Base-by-base conservation (phyloP, 1,284 basidiomycete species). In the Amylostereum chailletii region DNA sequence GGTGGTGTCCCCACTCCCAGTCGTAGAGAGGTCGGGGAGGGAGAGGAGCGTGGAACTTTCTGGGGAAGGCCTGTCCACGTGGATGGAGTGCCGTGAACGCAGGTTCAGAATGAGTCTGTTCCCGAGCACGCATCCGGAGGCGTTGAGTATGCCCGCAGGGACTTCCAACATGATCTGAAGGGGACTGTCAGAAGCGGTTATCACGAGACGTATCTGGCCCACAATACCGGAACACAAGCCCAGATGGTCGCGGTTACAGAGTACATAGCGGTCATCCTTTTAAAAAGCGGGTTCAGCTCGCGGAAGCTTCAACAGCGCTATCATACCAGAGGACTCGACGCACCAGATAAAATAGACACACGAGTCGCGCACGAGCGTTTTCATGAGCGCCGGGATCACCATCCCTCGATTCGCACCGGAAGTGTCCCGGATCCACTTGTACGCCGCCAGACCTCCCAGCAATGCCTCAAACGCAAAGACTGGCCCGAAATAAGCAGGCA, bases 51-150 rank as follows among this genome's bases (percentile, higher is more conserved):
- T 19, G 19, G 19, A 19, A 19, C 19, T 19, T 19, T 19, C 19
- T 19, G 19, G 19, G 19, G 19, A 19, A 19, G 19, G 19, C 19
- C 19, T 19, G 19, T 19, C 19, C 19, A 19, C 19, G 19, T 19
- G 19, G 19, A 19, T 19, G 19, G 19, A 19, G 19, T 19, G 44
- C 9, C 32, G 44, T 11, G 30, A 31, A 38, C 45, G 45, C 36
- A 47, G 27, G 37, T 47, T 47, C 9, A 47, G 26, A 5, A 47
- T 37, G 34, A 47, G 45, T 27, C 45, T 34, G 36, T 30, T 39
- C 19, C 34, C 45, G 36, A 47, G 38, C 11, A 47, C 45, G 9
- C 34, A 47, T 29, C 36, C 10, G 26, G 40, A n/a, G 4, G 45
- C n/a, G 8, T 30, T 32, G 31, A 47, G 6, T 27, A 47, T 30